Evolutionary conservation across 257 asterid genomes (phyloP).

Genomic region (Penstemon newberryi): DNA sequence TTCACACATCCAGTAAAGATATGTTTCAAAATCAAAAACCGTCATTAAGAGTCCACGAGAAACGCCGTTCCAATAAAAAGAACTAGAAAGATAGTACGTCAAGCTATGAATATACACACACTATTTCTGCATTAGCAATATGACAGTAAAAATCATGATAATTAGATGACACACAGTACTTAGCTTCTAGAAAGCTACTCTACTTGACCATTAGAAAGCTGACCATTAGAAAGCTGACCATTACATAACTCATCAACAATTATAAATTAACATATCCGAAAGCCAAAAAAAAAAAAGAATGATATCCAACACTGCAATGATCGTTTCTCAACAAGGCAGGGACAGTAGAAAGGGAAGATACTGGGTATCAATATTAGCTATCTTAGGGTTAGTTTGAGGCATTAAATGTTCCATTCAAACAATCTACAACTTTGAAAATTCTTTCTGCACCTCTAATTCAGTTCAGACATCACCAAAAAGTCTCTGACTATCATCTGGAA

Average conservation of each 20-base stretch:
- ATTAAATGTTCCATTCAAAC: background rate
- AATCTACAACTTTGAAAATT: background rate
- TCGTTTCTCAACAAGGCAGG: background rate
- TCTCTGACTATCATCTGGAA: constrained; percentile 83
- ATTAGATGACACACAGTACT: background rate
- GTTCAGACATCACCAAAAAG: constrained; percentile 40
- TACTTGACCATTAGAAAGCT: background rate
- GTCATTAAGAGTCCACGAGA: constrained; percentile 13
- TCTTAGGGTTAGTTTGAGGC: background rate
- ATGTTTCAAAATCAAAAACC: background rate
- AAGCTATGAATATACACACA: no score
- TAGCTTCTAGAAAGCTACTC: background rate
- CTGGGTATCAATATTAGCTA: background rate
- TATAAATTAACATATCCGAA: background rate
- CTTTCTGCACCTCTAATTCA: background rate
- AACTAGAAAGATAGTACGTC: background rate
- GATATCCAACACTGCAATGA: background rate
- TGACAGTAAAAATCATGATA: background rate
- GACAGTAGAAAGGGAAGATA: background rate
- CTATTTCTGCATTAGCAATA: background rate
- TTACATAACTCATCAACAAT: background rate
- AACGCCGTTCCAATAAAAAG: background rate
- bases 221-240: background rate
- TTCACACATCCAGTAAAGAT: constrained; percentile 8
- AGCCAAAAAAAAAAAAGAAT: background rate